Base-by-base conservation (phyloP, 768 basidiomycete species). In the Cytidiella melzeri region DNA sequence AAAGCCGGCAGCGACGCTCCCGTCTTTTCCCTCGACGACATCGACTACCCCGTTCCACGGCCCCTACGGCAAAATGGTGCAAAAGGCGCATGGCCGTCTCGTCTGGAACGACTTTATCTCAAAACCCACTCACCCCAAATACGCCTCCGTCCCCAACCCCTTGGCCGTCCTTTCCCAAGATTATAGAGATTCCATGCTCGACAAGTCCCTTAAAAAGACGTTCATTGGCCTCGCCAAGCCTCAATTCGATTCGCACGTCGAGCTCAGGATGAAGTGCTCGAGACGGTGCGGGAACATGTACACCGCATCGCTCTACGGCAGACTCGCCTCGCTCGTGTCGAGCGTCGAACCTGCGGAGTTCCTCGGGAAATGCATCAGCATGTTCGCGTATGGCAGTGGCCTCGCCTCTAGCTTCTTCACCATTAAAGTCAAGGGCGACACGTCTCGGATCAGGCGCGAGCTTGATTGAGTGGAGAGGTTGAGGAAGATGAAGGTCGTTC, bases 61-160 rank as follows among this genome's bases (percentile, higher is more conserved):
- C 50, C 95, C 95, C 0, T 99, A 97, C 68, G 95, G 95, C 72
- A 99, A 99, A 73, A 88, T 96, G 65, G 94, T 96, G 47, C 88
- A 95, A 67, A 99, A 97, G 72, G 92, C 90, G 36, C 86, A 95
- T 65, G 95, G 89, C 30, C 88, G 95, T 50, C 73, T 98, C 64
- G 73, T 73, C 42, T 92, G 80, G 73, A 89, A 92, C 67, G 95
- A 99, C 72, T 99, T 93, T 76, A 72, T 92, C 59, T 68, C 81
- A 53, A 75, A 81, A 63, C 90, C 95, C 26, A 69, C 74, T 6
- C 72, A 75, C 27, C 70, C 90, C 30, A 75, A 74, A 47, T 92
- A 86, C 61, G 80, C 81, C 54, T 76, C 79, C 61, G 67, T 91
- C 52, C 75, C 87, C 52, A 73, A 80, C 52, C 77, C 90, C n/a